Conservation (phyloP, 2,329 filamentous ascomycete genomes). For the Trichophyton benhamiae region DNA sequence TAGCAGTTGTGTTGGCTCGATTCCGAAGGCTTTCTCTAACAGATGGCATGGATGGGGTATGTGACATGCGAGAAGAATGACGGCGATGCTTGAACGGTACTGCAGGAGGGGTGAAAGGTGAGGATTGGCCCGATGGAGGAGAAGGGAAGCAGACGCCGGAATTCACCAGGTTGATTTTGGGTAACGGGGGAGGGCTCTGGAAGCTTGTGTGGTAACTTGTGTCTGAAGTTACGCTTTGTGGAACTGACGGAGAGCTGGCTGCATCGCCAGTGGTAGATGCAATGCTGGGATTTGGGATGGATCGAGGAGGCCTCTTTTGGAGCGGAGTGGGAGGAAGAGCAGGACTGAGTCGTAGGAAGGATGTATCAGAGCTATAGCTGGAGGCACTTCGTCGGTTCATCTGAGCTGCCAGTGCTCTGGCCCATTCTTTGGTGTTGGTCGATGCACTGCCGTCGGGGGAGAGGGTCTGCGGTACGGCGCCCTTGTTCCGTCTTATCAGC, state of each 20-base stretch:
- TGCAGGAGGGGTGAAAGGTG: constrained; percentile 14
- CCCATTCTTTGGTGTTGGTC: constrained; percentile 2
- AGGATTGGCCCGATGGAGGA: constrained; percentile 23
- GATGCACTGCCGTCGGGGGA: constrained; percentile 16
- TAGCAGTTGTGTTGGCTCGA: constrained; percentile 34
- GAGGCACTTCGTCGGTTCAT: constrained; percentile 9
- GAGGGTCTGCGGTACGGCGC: constrained; percentile 35
- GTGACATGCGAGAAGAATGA: constrained; percentile 24
- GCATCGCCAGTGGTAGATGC: constrained; percentile 7
- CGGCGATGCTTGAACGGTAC: constrained; percentile 26
- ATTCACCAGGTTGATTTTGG: constrained; percentile 19
- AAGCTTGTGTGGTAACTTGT: constrained; percentile 1
- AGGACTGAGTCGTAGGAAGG: constrained; percentile 30
- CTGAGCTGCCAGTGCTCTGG: constrained; percentile 8
- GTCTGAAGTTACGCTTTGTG: constrained; percentile 15
- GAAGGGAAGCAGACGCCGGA: constrained; percentile 29
- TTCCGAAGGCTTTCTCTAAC: constrained; percentile 26
- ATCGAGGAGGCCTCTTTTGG: constrained; percentile 6
- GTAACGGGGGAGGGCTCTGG: background rate
- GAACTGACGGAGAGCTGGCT: constrained; percentile 20
- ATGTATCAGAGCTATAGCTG: constrained; percentile 27
- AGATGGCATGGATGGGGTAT: constrained; percentile 23
- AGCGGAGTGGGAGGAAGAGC: constrained; percentile 19
- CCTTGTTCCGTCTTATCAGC: constrained; percentile 38
- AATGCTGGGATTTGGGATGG: constrained; percentile 18